Evolutionary conservation across 208 protist genomes (phyloP).

Genomic region (Trypanosoma brucei): DNA sequence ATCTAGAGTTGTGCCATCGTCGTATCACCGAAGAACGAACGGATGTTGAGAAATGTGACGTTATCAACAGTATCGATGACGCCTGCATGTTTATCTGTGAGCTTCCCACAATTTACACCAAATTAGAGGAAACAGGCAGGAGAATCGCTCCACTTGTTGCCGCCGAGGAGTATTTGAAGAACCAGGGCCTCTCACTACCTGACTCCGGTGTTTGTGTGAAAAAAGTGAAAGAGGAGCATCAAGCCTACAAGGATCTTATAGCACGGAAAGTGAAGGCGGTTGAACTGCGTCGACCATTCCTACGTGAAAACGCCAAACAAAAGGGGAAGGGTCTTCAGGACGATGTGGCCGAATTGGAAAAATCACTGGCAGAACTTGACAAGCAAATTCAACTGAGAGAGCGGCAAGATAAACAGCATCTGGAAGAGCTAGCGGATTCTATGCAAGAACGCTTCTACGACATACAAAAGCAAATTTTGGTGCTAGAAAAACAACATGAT

Average conservation of each 20-base stretch:
- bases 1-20: constrained; percentile 50
- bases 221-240: constrained; percentile 90
- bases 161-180: constrained; percentile 85
- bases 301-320: constrained; percentile 52
- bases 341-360: constrained; percentile 51
- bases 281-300: constrained; percentile 61
- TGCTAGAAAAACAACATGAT: constrained; percentile 59
- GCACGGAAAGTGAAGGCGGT: constrained; percentile 87
- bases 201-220: constrained; percentile 90
- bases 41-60: constrained; percentile 82
- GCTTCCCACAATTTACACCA: constrained; percentile 66
- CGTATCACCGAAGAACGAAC: constrained; percentile 50
- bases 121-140: constrained; percentile 59
- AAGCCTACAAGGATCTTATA: constrained; percentile 90
- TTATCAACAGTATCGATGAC: constrained; percentile 81
- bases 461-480: constrained; percentile 63
- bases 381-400: constrained; percentile 10
- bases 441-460: constrained; percentile 58
- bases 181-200: constrained; percentile 89
- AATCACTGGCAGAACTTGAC: constrained; percentile 39
- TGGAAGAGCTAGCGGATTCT: constrained; percentile 34
- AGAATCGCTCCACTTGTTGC: constrained; percentile 50
- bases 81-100: constrained; percentile 66
- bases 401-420: constrained; percentile 3
- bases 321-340: constrained; percentile 52